Evolutionary conservation across 2,329 filamentous ascomycete genomes (phyloP).

Genomic region (Alternaria sp.): DNA sequence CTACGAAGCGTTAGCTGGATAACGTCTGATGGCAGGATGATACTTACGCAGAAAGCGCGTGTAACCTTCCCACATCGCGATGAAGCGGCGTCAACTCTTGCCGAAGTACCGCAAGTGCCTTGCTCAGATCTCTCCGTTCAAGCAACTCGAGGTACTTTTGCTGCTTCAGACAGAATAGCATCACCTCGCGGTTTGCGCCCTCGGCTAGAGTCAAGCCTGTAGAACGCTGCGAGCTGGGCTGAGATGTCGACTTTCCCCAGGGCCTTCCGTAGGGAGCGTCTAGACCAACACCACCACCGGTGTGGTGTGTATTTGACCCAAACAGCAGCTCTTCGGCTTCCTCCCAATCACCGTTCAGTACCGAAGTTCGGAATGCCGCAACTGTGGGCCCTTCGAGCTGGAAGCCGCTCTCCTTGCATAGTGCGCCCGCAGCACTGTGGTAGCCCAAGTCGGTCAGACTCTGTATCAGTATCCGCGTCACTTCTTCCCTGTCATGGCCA

Average conservation of each 20-base stretch:
- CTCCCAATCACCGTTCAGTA: conserved; percentile 80
- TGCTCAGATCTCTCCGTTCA: conserved; percentile 74
- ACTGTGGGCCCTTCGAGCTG: conserved; percentile 86
- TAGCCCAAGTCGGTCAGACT: conserved; percentile 90
- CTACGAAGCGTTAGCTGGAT: conserved; percentile 53
- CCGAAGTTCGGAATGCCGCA: conserved; percentile 80
- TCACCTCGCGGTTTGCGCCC: conserved; percentile 75
- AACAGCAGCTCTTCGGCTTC: conserved; percentile 84
- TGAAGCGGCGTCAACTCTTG: conserved; percentile 86
- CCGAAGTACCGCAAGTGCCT: conserved; percentile 82
- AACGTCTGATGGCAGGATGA: background rate
- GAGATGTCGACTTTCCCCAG: conserved; percentile 39
- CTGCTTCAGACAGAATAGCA: conserved; percentile 87
- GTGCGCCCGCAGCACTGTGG: conserved; percentile 72
- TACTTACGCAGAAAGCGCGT: conserved; percentile 75
- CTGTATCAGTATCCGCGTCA: conserved; percentile 91
- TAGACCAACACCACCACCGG: conserved; percentile 51
- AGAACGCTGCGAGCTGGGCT: conserved; percentile 44
- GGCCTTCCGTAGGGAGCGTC: conserved; percentile 42
- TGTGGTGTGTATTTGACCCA: conserved; percentile 56
- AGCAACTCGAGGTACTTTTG: conserved; percentile 95
- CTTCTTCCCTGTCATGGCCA: conserved; percentile 89
- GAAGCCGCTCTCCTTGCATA: conserved; percentile 84
- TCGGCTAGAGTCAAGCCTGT: conserved; percentile 74
- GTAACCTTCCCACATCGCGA: conserved; percentile 77